Percentiles rank a stretch among this genome's conserved stretches.
phyloP scores from a whole-genome alignment of 2,329 filamentous ascomycete genomes.

The Fusarium sp. region DNA sequence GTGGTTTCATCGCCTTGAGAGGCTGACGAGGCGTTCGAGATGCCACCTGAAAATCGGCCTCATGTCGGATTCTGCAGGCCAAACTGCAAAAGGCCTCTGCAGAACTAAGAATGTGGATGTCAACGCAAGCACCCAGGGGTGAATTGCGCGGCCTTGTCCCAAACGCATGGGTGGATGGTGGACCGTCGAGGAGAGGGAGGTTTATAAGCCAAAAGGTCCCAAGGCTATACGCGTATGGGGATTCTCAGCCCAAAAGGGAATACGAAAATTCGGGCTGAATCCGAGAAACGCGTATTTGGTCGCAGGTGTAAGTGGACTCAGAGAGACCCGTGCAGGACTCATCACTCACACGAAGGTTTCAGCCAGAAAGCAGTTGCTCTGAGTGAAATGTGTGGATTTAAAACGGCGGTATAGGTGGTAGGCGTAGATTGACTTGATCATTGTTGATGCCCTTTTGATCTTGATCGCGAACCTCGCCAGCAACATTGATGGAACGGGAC shows the following conservation, averaged over 20 bases:
- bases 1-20: not conserved
- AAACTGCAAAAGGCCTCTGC: not conserved
- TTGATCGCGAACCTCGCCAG: not conserved
- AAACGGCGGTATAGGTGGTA: not conserved
- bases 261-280: constrained; percentile 30
- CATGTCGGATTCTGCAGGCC: not conserved
- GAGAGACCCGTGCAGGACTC: not conserved
- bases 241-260: not conserved
- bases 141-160: not conserved
- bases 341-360: not conserved
- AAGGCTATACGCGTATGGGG: constrained; percentile 32
- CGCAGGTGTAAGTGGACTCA: not conserved
- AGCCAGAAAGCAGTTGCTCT: not conserved
- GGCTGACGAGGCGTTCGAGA: not conserved
- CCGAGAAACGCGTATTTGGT: constrained; percentile 35
- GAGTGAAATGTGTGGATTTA: not conserved
- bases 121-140: constrained; percentile 2
- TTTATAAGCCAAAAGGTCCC: not conserved
- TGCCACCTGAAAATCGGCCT: not conserved
- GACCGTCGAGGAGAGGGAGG: not conserved
- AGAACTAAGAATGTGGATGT: not conserved
- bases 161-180: not conserved
- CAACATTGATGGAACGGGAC: not conserved
- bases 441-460: not conserved
- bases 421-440: not conserved